These are phyloP conservation scores for Taphrina flavorubra DNA, from an alignment of 1,139 yeast species.

Conservation along the genomic window DNA sequence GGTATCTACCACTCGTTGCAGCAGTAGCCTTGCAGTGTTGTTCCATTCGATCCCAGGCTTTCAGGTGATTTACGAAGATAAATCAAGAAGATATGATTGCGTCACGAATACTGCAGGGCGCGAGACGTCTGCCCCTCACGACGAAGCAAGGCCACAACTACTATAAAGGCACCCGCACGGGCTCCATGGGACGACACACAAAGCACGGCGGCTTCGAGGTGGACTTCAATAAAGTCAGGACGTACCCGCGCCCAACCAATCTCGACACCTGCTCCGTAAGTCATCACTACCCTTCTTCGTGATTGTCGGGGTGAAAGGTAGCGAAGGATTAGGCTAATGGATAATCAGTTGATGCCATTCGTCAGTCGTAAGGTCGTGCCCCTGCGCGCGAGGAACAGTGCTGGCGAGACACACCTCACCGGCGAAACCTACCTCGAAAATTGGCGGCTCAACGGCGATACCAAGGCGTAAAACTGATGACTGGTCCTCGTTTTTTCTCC, in stretches of 20 bases:
- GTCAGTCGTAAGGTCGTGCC: slow-evolving; percentile 29
- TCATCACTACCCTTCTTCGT: neutral
- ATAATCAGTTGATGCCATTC: slow-evolving; percentile 29
- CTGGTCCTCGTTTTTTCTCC: no score
- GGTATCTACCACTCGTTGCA: no score
- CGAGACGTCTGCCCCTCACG: slow-evolving; percentile 73
- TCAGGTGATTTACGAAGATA: no score
- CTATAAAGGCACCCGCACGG: slow-evolving; percentile 94
- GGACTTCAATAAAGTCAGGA: slow-evolving; percentile 84
- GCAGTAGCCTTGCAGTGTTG: no score
- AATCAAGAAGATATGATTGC: slow-evolving; percentile 1
- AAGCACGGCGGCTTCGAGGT: slow-evolving; percentile 74
- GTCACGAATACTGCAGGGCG: slow-evolving; percentile 34
- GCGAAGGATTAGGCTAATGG: neutral
- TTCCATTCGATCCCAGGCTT: no score
- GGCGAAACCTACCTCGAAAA: slow-evolving; percentile 27
- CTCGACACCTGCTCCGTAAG: slow-evolving; percentile 32
- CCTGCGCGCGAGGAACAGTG: slow-evolving; percentile 14
- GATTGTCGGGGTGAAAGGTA: no score
- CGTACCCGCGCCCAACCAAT: slow-evolving; percentile 77
- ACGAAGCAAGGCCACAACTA: slow-evolving; percentile 80
- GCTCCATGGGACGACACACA: slow-evolving; percentile 87
- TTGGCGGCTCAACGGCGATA: slow-evolving; percentile 24
- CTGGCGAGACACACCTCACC: slow-evolving; percentile 25
- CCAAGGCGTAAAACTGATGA: slow-evolving; percentile 7